These are phyloP conservation scores for Zymoseptoria ardabiliae DNA, from an alignment of 2,329 filamentous ascomycete species.

Conservation along the genomic window DNA sequence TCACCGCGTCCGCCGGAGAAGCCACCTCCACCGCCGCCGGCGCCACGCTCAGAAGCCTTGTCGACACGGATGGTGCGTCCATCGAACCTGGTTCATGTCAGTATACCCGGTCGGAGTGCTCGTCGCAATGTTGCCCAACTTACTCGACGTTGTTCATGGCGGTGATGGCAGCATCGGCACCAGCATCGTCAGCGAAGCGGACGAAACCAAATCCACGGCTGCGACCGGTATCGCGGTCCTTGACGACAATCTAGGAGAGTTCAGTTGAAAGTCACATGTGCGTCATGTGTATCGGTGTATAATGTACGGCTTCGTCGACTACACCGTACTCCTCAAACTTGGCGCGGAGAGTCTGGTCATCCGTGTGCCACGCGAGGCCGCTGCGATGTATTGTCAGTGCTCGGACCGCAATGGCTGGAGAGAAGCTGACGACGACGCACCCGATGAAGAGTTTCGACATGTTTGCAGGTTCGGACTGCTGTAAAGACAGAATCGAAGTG, in stretches of 20 bases:
- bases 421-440: conserved; percentile 41
- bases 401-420: background rate
- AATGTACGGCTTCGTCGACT: conserved; percentile 82
- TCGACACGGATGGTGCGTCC: conserved; percentile 91
- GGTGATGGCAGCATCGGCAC: conserved; percentile 69
- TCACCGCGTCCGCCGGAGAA: conserved; percentile 33
- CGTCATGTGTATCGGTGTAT: background rate
- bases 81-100: conserved; percentile 61
- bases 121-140: conserved; percentile 31
- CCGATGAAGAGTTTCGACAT: conserved; percentile 97
- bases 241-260: conserved; percentile 73
- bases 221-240: conserved; percentile 92
- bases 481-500: conserved; percentile 27
- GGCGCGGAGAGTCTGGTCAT: conserved; percentile 74
- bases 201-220: conserved; percentile 98
- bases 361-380: conserved; percentile 97
- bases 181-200: conserved; percentile 68
- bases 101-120: background rate
- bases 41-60: conserved; percentile 77
- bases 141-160: conserved; percentile 88
- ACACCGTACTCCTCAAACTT: conserved; percentile 90
- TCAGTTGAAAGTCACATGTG: conserved; percentile 3
- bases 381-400: conserved; percentile 41
- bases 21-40: conserved; percentile 51
- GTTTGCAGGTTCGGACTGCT: conserved; percentile 20